Evolutionary conservation across 768 basidiomycete genomes (phyloP), one percentile per base, ranked within the genome.

Genomic region (Leucocoprinus sp.): DNA sequence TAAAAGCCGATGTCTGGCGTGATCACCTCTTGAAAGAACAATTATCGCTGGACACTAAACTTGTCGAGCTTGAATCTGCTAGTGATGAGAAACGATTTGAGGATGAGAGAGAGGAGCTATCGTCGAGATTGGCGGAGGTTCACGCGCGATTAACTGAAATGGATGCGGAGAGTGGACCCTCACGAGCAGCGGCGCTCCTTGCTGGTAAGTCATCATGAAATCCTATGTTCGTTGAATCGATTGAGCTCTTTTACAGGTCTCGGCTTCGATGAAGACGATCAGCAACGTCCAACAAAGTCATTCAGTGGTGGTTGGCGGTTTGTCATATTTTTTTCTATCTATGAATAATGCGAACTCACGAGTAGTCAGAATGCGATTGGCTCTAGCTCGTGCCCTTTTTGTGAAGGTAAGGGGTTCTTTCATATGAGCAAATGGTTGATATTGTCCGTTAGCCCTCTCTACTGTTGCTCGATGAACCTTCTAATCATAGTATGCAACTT

Each of bases 1-100:
- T 99, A n/a, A 92, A 93, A 62, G 96, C 96, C n/a, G 96, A 99
- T 59, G 96, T 99, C 24, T 98, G 96, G 92, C 75, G 95, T 60
- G 93, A 95, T 57, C 86, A 90, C 52, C 71, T 97, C 14, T 64
- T 96, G 40, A 84, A 81, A 45, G 92, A 99, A 57, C 93, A 98
- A 62, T 65, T 65, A 0, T 64, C 71, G 17, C 69, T 97, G 36
- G 93, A 93, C 55, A 74, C 74, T 0, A 75, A 77, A 50, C 74
- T 98, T 2, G 64, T 76, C 0, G 77, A 74, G 49, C 71, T 95
- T 9, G 92, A 96, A 48, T 62, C 63, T 18, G 79, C 85, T 55
- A 74, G 78, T 4, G 86, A 88, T 50, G 87, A 88, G 40, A 85
- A 84, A 52, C 75, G 82, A 12, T 80, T 87, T 29, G 87, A 84